Evolutionary conservation across 768 basidiomycete species (phyloP).

Genomic region (Solioccasus polychromus): DNA sequence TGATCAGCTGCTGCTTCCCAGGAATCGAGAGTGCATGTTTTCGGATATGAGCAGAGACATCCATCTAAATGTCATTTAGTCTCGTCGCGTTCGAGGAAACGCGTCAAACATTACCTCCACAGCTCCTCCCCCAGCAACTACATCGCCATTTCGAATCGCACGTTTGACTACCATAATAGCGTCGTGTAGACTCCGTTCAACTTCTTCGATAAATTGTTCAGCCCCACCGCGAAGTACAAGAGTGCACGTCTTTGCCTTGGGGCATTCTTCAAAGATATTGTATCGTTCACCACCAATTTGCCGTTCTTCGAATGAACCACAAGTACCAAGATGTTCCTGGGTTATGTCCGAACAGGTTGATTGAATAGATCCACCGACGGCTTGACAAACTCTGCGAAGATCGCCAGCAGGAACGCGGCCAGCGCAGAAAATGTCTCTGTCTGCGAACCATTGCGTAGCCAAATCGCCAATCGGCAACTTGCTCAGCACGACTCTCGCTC

Average conservation of each 20-base stretch:
- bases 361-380: slow-evolving; percentile 92
- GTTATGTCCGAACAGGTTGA: slow-evolving; percentile 93
- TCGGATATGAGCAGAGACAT: slow-evolving; percentile 91
- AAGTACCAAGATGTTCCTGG: slow-evolving; percentile 90
- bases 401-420: slow-evolving; percentile 91
- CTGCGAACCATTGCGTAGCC: slow-evolving; percentile 99
- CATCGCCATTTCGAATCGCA: slow-evolving; percentile 91
- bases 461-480: slow-evolving; percentile 98
- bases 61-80: slow-evolving; percentile 68
- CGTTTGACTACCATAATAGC: slow-evolving; percentile 99
- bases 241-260: slow-evolving; percentile 94
- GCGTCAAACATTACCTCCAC: slow-evolving; percentile 64
- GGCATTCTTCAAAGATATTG: slow-evolving; percentile 92
- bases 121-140: slow-evolving; percentile 97
- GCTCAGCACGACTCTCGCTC: slow-evolving; percentile 95
- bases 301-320: slow-evolving; percentile 87
- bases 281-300: slow-evolving; percentile 97
- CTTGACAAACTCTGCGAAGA: slow-evolving; percentile 90
- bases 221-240: slow-evolving; percentile 93
- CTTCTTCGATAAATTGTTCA: slow-evolving; percentile 98
- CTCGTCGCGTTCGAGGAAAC: background rate
- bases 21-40: slow-evolving; percentile 89
- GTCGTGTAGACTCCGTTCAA: slow-evolving; percentile 95
- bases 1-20: slow-evolving; percentile 92
- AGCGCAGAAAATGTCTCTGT: slow-evolving; percentile 98